Conservation (phyloP, 1,139 yeast genomes). For the Pichia sp. region DNA sequence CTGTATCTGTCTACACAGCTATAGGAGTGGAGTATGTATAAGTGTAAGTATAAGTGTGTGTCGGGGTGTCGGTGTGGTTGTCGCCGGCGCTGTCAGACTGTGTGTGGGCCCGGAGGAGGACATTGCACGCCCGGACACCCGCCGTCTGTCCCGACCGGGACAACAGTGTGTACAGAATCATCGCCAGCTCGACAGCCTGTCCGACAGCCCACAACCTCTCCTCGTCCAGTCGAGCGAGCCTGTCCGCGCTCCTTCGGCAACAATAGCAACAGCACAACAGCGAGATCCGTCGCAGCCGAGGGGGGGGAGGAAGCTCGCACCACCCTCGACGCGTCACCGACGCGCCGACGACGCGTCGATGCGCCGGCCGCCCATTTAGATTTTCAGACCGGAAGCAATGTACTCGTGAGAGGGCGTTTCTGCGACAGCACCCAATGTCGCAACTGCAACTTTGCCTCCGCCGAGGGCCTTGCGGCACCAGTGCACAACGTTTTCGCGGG, state of each 20-base stretch:
- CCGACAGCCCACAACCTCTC: too few species aligned
- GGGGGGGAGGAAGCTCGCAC: neutral
- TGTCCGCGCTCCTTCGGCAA: neutral
- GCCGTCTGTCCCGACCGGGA: too few species aligned
- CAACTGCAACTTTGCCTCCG: conserved; percentile 79
- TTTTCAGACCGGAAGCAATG: neutral
- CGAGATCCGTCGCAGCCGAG: neutral
- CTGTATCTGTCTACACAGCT: too few species aligned
- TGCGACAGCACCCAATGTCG: conserved; percentile 80
- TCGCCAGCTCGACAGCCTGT: neutral
- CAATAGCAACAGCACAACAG: neutral
- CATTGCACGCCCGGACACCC: too few species aligned
- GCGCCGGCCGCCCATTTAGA: neutral
- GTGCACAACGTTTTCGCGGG: conserved; percentile 70
- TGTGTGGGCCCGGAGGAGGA: too few species aligned
- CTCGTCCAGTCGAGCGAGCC: neutral
- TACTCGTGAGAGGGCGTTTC: conserved; percentile 28
- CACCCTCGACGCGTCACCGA: neutral
- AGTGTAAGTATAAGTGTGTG: too few species aligned
- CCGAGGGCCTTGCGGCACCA: conserved; percentile 87
- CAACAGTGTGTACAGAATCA: too few species aligned
- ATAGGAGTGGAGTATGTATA: too few species aligned
- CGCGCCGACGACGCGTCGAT: neutral
- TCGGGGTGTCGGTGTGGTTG: too few species aligned
- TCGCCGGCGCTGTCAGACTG: too few species aligned